Evolutionary conservation across 2,329 filamentous ascomycete species (phyloP).

Genomic region (Trichoderma breve): DNA sequence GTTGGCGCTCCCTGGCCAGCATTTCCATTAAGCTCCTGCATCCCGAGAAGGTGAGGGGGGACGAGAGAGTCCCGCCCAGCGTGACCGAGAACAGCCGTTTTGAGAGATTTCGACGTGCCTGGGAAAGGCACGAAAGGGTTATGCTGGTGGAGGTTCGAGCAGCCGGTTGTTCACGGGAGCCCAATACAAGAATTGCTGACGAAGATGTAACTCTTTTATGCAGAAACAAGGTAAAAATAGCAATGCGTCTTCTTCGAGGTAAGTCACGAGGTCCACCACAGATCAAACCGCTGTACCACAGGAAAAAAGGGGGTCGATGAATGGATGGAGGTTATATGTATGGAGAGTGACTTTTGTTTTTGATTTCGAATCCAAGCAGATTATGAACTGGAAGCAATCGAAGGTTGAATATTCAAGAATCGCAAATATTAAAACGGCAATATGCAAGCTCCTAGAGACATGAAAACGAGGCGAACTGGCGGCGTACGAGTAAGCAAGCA

Average conservation of each 20-base stretch:
- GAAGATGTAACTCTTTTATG: background rate
- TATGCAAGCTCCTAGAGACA: conserved; percentile 9
- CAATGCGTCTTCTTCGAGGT: background rate
- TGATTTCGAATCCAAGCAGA: conserved; percentile 2
- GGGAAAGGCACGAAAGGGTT: conserved; percentile 46
- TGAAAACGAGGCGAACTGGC: background rate
- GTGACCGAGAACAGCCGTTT: conserved; percentile 79
- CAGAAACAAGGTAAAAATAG: background rate
- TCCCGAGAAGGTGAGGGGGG: conserved; percentile 82
- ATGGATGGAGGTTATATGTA: conserved; percentile 16
- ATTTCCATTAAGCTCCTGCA: conserved; percentile 79
- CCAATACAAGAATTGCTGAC: background rate
- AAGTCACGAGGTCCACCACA: conserved; percentile 2
- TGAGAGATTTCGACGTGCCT: conserved; percentile 62
- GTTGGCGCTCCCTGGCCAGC: conserved; percentile 43
- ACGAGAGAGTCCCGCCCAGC: conserved; percentile 78
- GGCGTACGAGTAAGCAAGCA: conserved; percentile 13
- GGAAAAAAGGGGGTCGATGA: background rate
- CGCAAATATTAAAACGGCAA: conserved; percentile 16
- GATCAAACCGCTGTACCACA: conserved; percentile 1
- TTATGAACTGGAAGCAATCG: conserved; percentile 6
- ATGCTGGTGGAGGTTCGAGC: background rate
- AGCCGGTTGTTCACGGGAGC: background rate
- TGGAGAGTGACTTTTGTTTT: conserved; percentile 19
- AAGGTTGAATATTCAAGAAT: background rate